Evolutionary conservation across 495 filamentous ascomycete genomes (phyloP).

Genomic region (Xylaria cubensis): DNA sequence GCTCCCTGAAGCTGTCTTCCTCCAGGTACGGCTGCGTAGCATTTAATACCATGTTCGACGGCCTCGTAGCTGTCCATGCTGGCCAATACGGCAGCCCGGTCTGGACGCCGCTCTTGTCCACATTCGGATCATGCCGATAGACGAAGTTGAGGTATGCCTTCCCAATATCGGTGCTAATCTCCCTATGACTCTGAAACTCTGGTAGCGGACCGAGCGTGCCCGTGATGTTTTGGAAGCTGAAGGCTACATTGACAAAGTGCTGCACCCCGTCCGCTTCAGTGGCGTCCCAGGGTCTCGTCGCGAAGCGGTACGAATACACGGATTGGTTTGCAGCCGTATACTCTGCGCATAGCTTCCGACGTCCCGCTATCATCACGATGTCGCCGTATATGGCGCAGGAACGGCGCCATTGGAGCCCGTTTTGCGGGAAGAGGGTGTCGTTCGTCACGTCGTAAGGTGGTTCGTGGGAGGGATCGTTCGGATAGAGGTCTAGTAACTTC

Average conservation of each 20-base stretch:
- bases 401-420: conserved; percentile 61
- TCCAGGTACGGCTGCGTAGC: background rate
- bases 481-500: conserved; percentile 4
- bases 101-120: background rate
- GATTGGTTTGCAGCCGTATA: conserved; percentile 53
- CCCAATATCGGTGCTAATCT: conserved; percentile 59
- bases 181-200: conserved; percentile 37
- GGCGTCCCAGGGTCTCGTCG: conserved; percentile 52
- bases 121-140: background rate
- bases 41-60: background rate
- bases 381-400: conserved; percentile 62
- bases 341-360: conserved; percentile 59
- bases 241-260: conserved; percentile 66
- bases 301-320: conserved; percentile 69
- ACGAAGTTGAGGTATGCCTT: conserved; percentile 49
- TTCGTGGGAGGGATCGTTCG: conserved; percentile 5
- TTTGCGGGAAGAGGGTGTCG: conserved; percentile 48
- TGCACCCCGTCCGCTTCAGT: conserved; percentile 48
- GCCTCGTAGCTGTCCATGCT: background rate
- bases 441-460: conserved; percentile 39
- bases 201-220: conserved; percentile 53
- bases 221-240: conserved; percentile 64
- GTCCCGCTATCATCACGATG: conserved; percentile 60
- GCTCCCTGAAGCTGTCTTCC: background rate
- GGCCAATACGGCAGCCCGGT: background rate